Base-by-base conservation (phyloP, 2,329 filamentous ascomycete species). In the Nothophaeocryptopus gaeumannii region DNA sequence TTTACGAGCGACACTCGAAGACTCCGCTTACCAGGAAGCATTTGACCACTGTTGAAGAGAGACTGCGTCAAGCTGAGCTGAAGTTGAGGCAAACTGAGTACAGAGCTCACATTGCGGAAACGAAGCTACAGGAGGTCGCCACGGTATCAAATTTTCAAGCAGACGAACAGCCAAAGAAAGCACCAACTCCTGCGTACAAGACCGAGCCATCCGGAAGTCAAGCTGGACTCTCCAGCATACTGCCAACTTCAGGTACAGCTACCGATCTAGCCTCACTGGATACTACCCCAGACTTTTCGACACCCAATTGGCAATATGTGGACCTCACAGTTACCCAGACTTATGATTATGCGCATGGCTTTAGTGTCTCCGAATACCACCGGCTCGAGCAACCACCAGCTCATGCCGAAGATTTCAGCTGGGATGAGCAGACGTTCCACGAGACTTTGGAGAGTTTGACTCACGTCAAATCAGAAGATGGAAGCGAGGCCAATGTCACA, bases 1-100 rank as follows among this genome's bases (percentile, higher is more conserved):
- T 76, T 5, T 78, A 78, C 48, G 75, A 78, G 56, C 74, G 72
- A 54, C 70, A 75, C 43, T 67, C 68, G n/a, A 67, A 71, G 38
- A 78, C 75, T 10, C 75, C 74, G 5, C 62, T 78, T 51, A 78
- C 75, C 5, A 66, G 75, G 37, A 76, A 71, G 67, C 70, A 69
- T 54, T 62, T 77, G 13, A 75, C 72, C 0, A 70, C 74, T 42
- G 71, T 76, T 5, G 74, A 76, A 52, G 68, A 67, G 29, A 67
- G 71, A 13, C 59, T 76, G 14, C 68, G 59, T 11, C 60, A 60
- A 20, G 59, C 62, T 3, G 65, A 64, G 43, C 30, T 53, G n/a
- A 47, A 55, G 30, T 46, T 55, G 12, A 52, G 49, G 35, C 47
- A 57, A 33, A 50, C 55, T 4, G 62, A 62, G 37, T 45, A 52